These are phyloP conservation scores for Acidomyces sp. DNA, from an alignment of 495 filamentous ascomycete genomes.

Conservation along the genomic window DNA sequence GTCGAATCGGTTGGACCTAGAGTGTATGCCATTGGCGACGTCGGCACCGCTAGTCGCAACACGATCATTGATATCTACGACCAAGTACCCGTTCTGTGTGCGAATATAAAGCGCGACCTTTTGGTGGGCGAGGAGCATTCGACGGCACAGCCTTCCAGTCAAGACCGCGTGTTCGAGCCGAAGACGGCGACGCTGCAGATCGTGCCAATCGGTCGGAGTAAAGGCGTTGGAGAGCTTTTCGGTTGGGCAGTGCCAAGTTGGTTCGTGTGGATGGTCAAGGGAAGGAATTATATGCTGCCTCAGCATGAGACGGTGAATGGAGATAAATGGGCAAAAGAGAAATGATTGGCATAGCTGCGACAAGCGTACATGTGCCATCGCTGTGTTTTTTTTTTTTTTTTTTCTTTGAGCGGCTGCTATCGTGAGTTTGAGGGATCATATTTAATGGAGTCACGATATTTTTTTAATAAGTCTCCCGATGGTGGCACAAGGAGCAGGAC, in stretches of 20 bases:
- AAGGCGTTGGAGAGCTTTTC: constrained; percentile 42
- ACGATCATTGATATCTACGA: constrained; percentile 31
- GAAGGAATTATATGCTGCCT: constrained; percentile 44
- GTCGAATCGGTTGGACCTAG: constrained; percentile 35
- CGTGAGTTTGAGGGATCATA: no score
- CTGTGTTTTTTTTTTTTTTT: no score
- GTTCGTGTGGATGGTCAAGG: constrained; percentile 48
- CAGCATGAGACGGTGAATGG: not conserved
- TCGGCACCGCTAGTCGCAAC: constrained; percentile 16
- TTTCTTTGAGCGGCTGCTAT: no score
- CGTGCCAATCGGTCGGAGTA: constrained; percentile 40
- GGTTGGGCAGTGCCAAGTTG: constrained; percentile 41
- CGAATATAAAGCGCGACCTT: constrained; percentile 35
- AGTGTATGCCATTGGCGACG: constrained; percentile 38
- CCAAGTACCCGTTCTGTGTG: constrained; percentile 29
- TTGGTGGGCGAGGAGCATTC: not conserved
- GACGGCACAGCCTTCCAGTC: constrained; percentile 8
- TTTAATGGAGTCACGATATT: no score
- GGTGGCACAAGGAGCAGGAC: no score
- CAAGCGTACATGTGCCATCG: no score
- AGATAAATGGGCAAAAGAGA: constrained; percentile 3
- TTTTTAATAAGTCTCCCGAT: no score
- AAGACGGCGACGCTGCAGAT: constrained; percentile 27
- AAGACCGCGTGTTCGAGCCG: constrained; percentile 16
- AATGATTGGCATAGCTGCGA: no score